Conservation (phyloP, 177 flowering plant species). For the Telopea speciosissima region DNA sequence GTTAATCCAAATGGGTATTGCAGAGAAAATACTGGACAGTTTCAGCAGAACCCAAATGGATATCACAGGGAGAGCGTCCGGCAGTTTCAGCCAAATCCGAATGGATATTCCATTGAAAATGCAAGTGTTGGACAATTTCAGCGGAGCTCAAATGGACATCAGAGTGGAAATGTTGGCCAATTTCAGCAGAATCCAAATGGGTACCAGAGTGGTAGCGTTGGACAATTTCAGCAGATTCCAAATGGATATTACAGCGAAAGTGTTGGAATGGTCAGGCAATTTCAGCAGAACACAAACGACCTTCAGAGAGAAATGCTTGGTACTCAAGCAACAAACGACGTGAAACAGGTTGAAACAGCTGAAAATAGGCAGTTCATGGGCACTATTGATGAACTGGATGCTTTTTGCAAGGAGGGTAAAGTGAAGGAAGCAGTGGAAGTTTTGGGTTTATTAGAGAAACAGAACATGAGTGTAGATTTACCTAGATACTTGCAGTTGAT, state of each 20-base stretch:
- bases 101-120: not conserved
- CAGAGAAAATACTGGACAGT: not conserved
- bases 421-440: not conserved
- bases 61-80: not conserved
- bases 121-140: not conserved
- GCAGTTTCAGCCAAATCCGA: not conserved
- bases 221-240: not conserved
- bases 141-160: not conserved
- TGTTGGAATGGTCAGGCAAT: not conserved
- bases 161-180: not conserved
- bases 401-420: not conserved
- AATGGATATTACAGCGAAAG: not conserved
- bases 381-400: not conserved
- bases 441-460: not conserved
- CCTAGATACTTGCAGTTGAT: not conserved
- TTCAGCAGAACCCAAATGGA: not conserved
- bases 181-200: not conserved
- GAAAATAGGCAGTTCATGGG: not conserved
- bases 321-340: not conserved
- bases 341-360: not conserved
- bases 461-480: not conserved
- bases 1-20: not conserved
- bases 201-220: not conserved
- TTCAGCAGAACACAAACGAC: not conserved
- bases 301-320: not conserved